A percentile compares a stretch with the other conserved stretches of the same genome.
phyloP scores from a whole-genome alignment of 163 green algal genomes.

The Picocystis sp. region DNA sequence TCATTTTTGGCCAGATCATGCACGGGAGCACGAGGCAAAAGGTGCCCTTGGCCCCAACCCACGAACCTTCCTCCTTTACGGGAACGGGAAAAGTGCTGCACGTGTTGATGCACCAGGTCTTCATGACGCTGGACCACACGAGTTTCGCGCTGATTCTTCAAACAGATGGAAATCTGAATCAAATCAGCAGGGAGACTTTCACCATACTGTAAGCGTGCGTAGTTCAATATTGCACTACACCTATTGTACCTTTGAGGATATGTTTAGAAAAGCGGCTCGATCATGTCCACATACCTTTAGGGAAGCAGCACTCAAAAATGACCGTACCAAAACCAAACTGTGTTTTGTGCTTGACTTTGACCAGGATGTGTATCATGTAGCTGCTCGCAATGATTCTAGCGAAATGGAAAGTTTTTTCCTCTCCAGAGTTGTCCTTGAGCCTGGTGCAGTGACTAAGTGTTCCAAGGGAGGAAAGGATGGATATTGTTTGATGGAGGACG shows the following conservation, averaged over 20 bases:
- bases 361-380: slow-evolving; percentile 28
- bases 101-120: slow-evolving; percentile 26
- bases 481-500: too few relatives aligned
- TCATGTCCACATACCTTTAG: slow-evolving; percentile 19
- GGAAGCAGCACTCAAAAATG: neutral
- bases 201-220: slow-evolving; percentile 15
- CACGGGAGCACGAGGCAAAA: too few relatives aligned
- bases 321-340: slow-evolving; percentile 9
- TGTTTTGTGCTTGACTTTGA: slow-evolving; percentile 35
- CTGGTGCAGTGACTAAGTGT: too few relatives aligned
- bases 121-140: slow-evolving; percentile 30
- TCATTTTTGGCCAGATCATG: slow-evolving; percentile 28
- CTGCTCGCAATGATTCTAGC: slow-evolving; percentile 4
- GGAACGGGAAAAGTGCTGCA: slow-evolving; percentile 40
- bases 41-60: too few relatives aligned
- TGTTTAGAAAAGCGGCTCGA: slow-evolving; percentile 22
- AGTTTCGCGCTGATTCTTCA: slow-evolving; percentile 29
- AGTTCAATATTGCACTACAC: slow-evolving; percentile 19
- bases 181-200: slow-evolving; percentile 17
- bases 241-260: slow-evolving; percentile 16
- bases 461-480: too few relatives aligned
- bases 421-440: too few relatives aligned
- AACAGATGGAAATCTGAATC: too few relatives aligned
- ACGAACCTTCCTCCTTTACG: slow-evolving; percentile 30
- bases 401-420: too few relatives aligned